These are phyloP conservation scores for Skeletonema menzelii DNA, from an alignment of 108 stramenopile species.

Conservation along the genomic window DNA sequence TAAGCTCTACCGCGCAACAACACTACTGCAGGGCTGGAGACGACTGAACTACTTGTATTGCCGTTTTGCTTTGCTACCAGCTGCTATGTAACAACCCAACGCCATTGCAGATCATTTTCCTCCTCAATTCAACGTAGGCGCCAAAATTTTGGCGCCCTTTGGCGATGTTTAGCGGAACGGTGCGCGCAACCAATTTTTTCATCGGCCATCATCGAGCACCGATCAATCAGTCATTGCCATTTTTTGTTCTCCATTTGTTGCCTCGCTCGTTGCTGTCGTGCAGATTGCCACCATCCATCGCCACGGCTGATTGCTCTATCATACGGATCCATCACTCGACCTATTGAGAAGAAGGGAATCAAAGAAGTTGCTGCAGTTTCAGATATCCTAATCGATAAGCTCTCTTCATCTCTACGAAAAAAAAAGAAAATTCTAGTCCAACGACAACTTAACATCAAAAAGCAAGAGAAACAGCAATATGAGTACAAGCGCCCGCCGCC, in stretches of 20 bases:
- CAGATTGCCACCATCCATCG: not conserved
- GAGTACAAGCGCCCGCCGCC: conserved; percentile 96
- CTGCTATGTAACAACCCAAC: not conserved
- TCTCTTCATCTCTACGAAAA: not conserved
- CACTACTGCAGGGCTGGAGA: not conserved
- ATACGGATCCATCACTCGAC: not conserved
- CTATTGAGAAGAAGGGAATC: not conserved
- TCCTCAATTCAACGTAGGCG: not conserved
- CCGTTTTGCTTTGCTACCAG: no score
- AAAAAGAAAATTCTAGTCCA: not conserved
- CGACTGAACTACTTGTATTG: not conserved
- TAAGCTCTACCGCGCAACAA: no score
- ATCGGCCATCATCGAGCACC: no score
- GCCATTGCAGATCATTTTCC: not conserved
- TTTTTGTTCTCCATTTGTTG: not conserved
- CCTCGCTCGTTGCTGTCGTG: not conserved
- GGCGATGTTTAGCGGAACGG: not conserved
- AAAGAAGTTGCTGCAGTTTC: not conserved
- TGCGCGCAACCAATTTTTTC: not conserved
- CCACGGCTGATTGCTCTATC: not conserved
- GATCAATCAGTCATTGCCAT: no score
- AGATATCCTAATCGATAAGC: not conserved
- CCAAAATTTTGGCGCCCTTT: not conserved
- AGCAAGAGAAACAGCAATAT: conserved; percentile 66
- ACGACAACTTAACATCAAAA: not conserved